Evolutionary conservation across 169 alveolate species (phyloP).

Genomic region (Cryptosporidium parvum): DNA sequence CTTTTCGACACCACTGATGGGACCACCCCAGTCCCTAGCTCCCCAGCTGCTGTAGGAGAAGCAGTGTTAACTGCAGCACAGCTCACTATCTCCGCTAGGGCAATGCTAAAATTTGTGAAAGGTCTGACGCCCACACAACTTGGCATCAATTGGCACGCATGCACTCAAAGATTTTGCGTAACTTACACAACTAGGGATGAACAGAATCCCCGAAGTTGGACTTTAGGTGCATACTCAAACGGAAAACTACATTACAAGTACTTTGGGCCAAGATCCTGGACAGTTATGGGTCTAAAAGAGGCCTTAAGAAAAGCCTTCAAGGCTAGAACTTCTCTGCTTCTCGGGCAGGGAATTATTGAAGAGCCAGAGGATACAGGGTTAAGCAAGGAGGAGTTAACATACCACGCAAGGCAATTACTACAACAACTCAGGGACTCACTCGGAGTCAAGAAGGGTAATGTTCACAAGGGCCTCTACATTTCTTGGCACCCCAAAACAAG

Average conservation of each 20-base stretch:
- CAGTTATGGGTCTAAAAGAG: slow-evolving; percentile 67
- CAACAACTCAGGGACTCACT: slow-evolving; percentile 71
- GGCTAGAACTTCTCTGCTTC: slow-evolving; percentile 66
- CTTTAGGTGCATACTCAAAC: slow-evolving; percentile 71
- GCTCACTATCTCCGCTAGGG: slow-evolving; percentile 71
- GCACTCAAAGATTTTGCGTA: slow-evolving; percentile 73
- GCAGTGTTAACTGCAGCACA: slow-evolving; percentile 67
- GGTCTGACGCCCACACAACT: slow-evolving; percentile 66
- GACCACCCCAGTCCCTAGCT: slow-evolving; percentile 70
- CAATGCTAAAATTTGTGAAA: slow-evolving; percentile 70
- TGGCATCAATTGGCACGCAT: slow-evolving; percentile 72
- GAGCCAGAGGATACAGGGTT: slow-evolving; percentile 75
- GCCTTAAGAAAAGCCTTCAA: slow-evolving; percentile 69
- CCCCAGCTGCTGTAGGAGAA: slow-evolving; percentile 73
- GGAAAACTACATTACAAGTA: slow-evolving; percentile 71
- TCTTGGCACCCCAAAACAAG: slow-evolving; percentile 76
- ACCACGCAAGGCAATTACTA: slow-evolving; percentile 66
- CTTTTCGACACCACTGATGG: slow-evolving; percentile 74
- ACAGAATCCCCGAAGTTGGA: slow-evolving; percentile 73
- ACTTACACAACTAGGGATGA: slow-evolving; percentile 74
- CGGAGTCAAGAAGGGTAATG: slow-evolving; percentile 73
- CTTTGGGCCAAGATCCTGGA: slow-evolving; percentile 76
- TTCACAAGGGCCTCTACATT: slow-evolving; percentile 70
- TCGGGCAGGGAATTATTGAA: slow-evolving; percentile 74
- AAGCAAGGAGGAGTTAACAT: slow-evolving; percentile 70